Conservation (phyloP, 2,329 filamentous ascomycete species). For the Zarea fungicola region DNA sequence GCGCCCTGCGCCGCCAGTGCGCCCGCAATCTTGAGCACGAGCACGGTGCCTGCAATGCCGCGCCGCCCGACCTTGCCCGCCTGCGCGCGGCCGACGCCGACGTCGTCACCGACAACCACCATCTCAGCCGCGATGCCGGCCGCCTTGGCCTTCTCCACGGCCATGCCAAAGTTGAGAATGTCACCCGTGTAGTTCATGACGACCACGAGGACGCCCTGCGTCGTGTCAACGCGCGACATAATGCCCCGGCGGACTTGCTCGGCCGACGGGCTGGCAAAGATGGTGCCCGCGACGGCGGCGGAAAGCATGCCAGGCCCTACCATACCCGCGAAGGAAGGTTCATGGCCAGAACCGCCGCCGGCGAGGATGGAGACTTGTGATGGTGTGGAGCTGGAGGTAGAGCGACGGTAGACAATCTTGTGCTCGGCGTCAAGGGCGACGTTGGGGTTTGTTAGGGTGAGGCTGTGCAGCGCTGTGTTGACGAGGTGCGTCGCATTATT, state of each 20-base stretch:
- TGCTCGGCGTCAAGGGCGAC: constrained; percentile 71
- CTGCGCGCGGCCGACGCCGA: constrained; percentile 74
- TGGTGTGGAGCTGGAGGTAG: constrained; percentile 43
- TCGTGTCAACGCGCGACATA: constrained; percentile 63
- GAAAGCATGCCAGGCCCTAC: constrained; percentile 77
- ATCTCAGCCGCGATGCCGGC: constrained; percentile 75
- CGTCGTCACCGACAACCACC: constrained; percentile 88
- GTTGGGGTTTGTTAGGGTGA: constrained; percentile 80
- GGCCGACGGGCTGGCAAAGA: constrained; percentile 76
- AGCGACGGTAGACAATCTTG: constrained; percentile 75
- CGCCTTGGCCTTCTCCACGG: constrained; percentile 84
- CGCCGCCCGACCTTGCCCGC: constrained; percentile 89
- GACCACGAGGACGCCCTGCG: constrained; percentile 75
- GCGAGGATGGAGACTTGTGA: constrained; percentile 78
- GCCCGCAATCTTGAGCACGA: constrained; percentile 87
- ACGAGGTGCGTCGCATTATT: constrained; percentile 77
- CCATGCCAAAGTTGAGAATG: constrained; percentile 89
- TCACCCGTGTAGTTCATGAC: constrained; percentile 95
- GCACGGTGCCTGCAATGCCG: constrained; percentile 84
- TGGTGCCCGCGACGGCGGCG: constrained; percentile 79
- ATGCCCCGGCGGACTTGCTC: constrained; percentile 79
- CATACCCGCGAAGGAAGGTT: constrained; percentile 81
- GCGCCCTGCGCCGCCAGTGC: constrained; percentile 70
- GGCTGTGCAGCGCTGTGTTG: constrained; percentile 65
- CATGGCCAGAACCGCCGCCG: constrained; percentile 85